Evolutionary conservation across 306 rosid genomes (phyloP).

Genomic region (Cucumis melo): DNA sequence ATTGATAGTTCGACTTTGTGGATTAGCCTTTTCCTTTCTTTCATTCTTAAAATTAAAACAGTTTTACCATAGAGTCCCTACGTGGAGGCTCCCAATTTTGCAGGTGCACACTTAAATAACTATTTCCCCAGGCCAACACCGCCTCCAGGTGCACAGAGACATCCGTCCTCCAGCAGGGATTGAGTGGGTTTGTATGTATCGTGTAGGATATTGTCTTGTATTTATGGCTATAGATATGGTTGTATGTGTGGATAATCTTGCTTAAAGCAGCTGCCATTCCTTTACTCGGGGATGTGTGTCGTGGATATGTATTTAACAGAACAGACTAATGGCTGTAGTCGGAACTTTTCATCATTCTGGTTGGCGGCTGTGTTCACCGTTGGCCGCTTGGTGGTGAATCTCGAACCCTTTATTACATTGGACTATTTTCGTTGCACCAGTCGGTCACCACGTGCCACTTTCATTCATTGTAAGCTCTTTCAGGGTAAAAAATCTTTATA

Average conservation of each 20-base stretch:
- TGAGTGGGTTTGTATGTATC: slow-evolving; percentile 13
- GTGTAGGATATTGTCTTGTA: slow-evolving; percentile 19
- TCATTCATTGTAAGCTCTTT: not conserved
- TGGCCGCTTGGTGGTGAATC: not conserved
- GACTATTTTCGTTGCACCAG: not conserved
- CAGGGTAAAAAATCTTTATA: not conserved
- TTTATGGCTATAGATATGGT: not conserved
- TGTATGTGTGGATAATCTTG: not conserved
- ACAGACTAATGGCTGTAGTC: not conserved
- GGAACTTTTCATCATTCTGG: not conserved
- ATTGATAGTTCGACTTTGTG: not conserved
- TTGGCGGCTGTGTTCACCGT: not conserved
- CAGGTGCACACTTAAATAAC: slow-evolving; percentile 31
- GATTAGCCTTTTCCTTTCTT: not conserved
- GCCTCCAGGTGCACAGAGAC: slow-evolving; percentile 95
- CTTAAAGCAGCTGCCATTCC: not conserved
- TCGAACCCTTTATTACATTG: slow-evolving; percentile 1
- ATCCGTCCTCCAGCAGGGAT: slow-evolving; percentile 41
- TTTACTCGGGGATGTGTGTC: not conserved
- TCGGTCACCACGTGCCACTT: not conserved
- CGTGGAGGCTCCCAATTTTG: slow-evolving; percentile 63
- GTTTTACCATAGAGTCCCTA: slow-evolving; percentile 57
- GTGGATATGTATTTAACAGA: not conserved
- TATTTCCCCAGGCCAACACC: slow-evolving; percentile 72
- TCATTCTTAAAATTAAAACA: not conserved